These are phyloP conservation scores for Cornus kousa DNA, from an alignment of 148 eudicot species.

Conservation along the genomic window DNA sequence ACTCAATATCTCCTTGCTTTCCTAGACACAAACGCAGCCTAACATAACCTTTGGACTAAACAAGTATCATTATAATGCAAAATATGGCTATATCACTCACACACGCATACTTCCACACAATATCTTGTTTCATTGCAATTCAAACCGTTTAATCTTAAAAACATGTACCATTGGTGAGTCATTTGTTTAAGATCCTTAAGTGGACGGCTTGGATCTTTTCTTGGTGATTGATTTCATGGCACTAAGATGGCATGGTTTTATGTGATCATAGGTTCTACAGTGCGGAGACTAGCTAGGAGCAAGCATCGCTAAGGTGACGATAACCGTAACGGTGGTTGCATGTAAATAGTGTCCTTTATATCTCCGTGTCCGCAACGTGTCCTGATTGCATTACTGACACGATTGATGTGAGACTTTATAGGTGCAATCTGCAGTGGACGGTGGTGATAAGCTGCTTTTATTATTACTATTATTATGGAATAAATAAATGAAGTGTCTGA, in stretches of 20 bases:
- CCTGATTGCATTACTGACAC: neutral
- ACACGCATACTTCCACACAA: too few relatives aligned
- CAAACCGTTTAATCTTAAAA: too few relatives aligned
- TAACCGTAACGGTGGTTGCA: neutral
- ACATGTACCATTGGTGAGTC: too few relatives aligned
- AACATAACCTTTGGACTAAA: too few relatives aligned
- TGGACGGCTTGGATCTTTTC: too few relatives aligned
- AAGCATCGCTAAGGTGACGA: conserved; percentile 24
- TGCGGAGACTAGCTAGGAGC: conserved; percentile 69
- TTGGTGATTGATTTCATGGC: too few relatives aligned
- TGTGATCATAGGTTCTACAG: conserved; percentile 65
- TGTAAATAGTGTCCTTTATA: conserved; percentile 11
- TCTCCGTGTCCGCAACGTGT: neutral
- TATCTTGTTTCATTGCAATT: too few relatives aligned
- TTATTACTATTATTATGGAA: neutral
- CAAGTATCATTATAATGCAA: too few relatives aligned
- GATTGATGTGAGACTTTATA: neutral
- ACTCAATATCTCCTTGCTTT: too few relatives aligned
- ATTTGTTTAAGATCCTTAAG: too few relatives aligned
- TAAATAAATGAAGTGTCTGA: neutral
- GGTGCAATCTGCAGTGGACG: conserved; percentile 2
- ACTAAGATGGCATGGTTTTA: neutral
- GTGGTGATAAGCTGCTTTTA: conserved; percentile 10
- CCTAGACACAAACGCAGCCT: too few relatives aligned
- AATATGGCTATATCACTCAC: too few relatives aligned